Conservation (phyloP, 2,329 filamentous ascomycete species). For the Botrytis elliptica region DNA sequence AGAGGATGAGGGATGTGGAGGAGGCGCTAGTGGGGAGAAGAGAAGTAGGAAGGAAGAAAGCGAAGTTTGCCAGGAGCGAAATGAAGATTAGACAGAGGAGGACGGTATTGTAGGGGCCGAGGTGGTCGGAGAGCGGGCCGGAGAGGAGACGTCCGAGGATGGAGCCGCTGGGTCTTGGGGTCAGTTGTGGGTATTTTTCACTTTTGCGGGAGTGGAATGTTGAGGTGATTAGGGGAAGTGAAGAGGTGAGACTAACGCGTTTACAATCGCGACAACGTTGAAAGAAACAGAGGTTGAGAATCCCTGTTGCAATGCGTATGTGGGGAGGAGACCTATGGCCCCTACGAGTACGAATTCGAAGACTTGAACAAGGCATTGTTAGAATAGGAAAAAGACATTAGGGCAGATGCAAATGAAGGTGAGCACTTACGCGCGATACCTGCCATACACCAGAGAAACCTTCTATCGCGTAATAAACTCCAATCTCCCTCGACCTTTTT, state of each 20-base stretch:
- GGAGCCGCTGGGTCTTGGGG: constrained; percentile 25
- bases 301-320: constrained; percentile 67
- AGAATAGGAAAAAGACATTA: background rate
- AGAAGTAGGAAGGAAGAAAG: background rate
- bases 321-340: constrained; percentile 77
- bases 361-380: constrained; percentile 23
- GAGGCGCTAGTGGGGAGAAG: background rate
- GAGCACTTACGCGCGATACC: constrained; percentile 42
- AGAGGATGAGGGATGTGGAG: constrained; percentile 24
- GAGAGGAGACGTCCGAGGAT: constrained; percentile 26
- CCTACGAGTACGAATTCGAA: constrained; percentile 78
- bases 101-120: constrained; percentile 23
- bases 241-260: constrained; percentile 49
- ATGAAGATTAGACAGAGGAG: constrained; percentile 33
- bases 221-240: constrained; percentile 20
- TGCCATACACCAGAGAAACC: constrained; percentile 42
- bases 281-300: constrained; percentile 68
- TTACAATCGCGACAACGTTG: constrained; percentile 79
- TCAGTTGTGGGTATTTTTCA: constrained; percentile 19
- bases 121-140: constrained; percentile 29
- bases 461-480: constrained; percentile 67
- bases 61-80: constrained; percentile 10
- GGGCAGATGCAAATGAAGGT: background rate
- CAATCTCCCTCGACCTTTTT: constrained; percentile 55
- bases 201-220: constrained; percentile 24